Base-by-base conservation (phyloP, 192 early-diverging fungal species). In the Fimicolochytrium jonesii region DNA sequence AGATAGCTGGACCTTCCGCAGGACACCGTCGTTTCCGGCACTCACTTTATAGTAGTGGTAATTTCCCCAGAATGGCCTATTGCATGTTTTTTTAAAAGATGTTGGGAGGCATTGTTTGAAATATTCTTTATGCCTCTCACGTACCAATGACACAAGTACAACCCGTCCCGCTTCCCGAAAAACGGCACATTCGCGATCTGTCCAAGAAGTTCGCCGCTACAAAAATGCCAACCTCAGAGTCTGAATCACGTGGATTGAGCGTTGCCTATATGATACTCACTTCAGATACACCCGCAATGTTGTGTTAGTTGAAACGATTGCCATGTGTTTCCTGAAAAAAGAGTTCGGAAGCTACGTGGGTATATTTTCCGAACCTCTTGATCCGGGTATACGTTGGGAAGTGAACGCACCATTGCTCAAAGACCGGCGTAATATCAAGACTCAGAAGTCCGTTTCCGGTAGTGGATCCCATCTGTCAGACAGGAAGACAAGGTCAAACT, bases 131-230 rank as follows among this genome's bases (percentile, higher is more conserved):
- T n/a, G n/a, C n/a, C n/a, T n/a, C n/a, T n/a, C n/a, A 17, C 43
- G n/a, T 44, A 44, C 43, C 54, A 56, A 28, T 56, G 54, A 10
- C 54, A 56, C 13, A 56, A 36, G 13, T 30, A 56, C 5, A 56
- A 28, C 15, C 54, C 54, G 33, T 56, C 54, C 36, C 54, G 17
- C 7, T 6, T 39, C 28, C 54, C 54, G 54, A n/a, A 56, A 39
- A 56, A 56, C 13, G 31, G 54, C 17, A n/a, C 15, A 36, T 56
- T 56, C 10, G 31, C 4, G 18, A 39, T 2, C 17, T 28, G 20
- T 5, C 37, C 54, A 6, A 56, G 54, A 25, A 56, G 32, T 28
- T 56, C 23, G 6, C 54, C 54, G 11, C n/a, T n/a, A n/a, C n/a
- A n/a, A n/a, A n/a, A n/a, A n/a, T n/a, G n/a, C n/a, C n/a, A n/a